Evolutionary conservation across 202 grass and related monocot species (phyloP).

Genomic region (Saccharum hybrid): DNA sequence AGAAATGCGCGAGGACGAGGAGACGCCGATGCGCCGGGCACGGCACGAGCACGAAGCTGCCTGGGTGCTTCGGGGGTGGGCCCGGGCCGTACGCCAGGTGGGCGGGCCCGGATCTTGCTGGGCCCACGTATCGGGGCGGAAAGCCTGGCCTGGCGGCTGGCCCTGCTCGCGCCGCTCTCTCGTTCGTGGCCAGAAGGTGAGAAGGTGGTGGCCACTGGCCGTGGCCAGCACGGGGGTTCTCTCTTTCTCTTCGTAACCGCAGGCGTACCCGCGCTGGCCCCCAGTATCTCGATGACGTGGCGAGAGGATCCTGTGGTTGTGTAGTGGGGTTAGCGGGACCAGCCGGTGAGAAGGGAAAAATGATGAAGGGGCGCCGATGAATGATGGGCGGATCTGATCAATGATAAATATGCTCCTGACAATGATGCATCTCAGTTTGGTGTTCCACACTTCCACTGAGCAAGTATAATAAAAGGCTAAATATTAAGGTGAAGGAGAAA

Average conservation of each 20-base stretch:
- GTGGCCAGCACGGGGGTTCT: neutral
- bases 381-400: too few relatives aligned
- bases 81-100: slow-evolving; percentile 38
- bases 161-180: neutral
- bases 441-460: too few relatives aligned
- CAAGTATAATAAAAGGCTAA: too few relatives aligned
- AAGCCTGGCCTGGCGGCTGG: neutral
- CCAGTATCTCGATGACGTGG: neutral
- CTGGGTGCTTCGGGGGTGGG: slow-evolving; percentile 45
- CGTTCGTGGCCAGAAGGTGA: neutral
- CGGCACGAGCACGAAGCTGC: slow-evolving; percentile 45
- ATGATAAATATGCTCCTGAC: neutral
- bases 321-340: neutral
- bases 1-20: slow-evolving; percentile 39
- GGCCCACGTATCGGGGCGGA: slow-evolving; percentile 19
- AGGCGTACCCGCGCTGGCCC: neutral
- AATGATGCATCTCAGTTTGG: too few relatives aligned
- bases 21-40: slow-evolving; percentile 10
- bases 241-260: neutral
- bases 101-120: neutral
- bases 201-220: neutral
- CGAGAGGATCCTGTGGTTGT: neutral
- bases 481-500: too few relatives aligned
- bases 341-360: neutral
- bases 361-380: too few relatives aligned